These are phyloP conservation scores for Colletotrichum simmondsii DNA, from an alignment of 2,329 filamentous ascomycete species.

Conservation along the genomic window DNA sequence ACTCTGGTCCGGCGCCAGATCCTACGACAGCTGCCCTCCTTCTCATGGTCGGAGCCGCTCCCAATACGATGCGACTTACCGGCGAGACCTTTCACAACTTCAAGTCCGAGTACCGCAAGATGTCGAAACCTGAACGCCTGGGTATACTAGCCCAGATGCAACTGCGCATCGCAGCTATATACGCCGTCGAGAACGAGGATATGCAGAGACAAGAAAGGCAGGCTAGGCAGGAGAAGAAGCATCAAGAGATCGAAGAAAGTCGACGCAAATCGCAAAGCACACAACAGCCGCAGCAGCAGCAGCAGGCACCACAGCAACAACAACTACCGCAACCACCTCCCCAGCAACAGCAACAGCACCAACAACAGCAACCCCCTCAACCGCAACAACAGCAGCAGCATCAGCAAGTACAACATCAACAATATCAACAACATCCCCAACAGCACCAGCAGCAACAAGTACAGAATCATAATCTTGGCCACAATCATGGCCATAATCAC, in stretches of 20 bases:
- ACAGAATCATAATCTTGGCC: constrained; percentile 22
- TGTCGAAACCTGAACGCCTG: constrained; percentile 52
- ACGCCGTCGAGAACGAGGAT: constrained; percentile 57
- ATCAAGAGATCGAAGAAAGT: constrained; percentile 50
- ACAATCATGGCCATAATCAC: constrained; percentile 8
- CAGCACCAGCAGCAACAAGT: constrained; percentile 20
- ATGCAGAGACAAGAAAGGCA: constrained; percentile 51
- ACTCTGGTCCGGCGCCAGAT: constrained; percentile 38
- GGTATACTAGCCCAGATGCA: constrained; percentile 52
- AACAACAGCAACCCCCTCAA: constrained; percentile 33
- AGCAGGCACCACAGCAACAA: constrained; percentile 18
- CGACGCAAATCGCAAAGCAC: constrained; percentile 41
- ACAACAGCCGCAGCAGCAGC: constrained; percentile 40
- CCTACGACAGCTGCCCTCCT: constrained; percentile 49
- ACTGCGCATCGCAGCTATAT: constrained; percentile 55
- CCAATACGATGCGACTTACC: constrained; percentile 50
- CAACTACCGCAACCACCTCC: constrained; percentile 37
- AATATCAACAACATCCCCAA: constrained; percentile 32
- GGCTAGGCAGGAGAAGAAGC: constrained; percentile 50
- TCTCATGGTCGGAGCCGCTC: constrained; percentile 52
- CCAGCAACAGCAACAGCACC: constrained; percentile 37
- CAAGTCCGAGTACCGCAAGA: constrained; percentile 55
- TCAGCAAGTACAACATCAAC: constrained; percentile 38
- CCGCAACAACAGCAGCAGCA: constrained; percentile 34
- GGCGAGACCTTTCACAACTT: constrained; percentile 57